Percentiles rank a stretch among this genome's conserved stretches.
phyloP scores from a whole-genome alignment of 805 yeast species.

The Saccharomyces jurei region DNA sequence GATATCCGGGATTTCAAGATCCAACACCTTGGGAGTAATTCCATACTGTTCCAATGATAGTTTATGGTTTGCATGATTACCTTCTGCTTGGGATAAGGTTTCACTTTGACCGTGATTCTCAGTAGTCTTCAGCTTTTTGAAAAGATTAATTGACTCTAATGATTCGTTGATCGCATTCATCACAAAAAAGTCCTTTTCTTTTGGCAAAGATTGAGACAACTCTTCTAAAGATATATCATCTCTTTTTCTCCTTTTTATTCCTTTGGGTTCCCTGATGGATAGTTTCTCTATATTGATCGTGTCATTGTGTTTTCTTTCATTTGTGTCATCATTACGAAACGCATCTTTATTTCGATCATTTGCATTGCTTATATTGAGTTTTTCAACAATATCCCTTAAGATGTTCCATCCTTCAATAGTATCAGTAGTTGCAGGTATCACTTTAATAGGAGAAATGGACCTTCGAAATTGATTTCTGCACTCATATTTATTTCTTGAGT shows the following conservation, averaged over 20 bases:
- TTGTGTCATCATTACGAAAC: not conserved
- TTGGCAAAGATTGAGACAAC: constrained; percentile 6
- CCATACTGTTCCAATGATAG: not conserved
- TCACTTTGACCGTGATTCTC: not conserved
- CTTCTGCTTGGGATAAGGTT: not conserved
- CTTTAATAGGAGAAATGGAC: constrained; percentile 22
- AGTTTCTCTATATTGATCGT: constrained; percentile 2
- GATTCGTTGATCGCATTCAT: constrained; percentile 17
- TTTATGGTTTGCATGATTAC: not conserved
- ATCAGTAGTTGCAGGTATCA: constrained; percentile 12
- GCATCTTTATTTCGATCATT: constrained; percentile 1
- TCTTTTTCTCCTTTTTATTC: constrained; percentile 2
- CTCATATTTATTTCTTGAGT: constrained; percentile 18
- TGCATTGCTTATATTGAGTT: constrained; percentile 3
- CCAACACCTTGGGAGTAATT: not conserved
- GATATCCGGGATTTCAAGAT: not conserved
- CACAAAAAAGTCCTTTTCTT: constrained; percentile 13
- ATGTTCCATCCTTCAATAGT: constrained; percentile 13
- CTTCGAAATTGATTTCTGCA: constrained; percentile 12
- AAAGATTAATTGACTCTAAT: constrained; percentile 5
- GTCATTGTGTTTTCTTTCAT: not conserved
- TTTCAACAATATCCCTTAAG: constrained; percentile 13
- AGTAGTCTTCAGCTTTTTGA: not conserved
- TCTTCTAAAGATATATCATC: not conserved
- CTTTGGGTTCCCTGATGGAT: constrained; percentile 6